These are phyloP conservation scores for Coemansia sp. DNA, from an alignment of 192 early-diverging fungal species.

Conservation along the genomic window DNA sequence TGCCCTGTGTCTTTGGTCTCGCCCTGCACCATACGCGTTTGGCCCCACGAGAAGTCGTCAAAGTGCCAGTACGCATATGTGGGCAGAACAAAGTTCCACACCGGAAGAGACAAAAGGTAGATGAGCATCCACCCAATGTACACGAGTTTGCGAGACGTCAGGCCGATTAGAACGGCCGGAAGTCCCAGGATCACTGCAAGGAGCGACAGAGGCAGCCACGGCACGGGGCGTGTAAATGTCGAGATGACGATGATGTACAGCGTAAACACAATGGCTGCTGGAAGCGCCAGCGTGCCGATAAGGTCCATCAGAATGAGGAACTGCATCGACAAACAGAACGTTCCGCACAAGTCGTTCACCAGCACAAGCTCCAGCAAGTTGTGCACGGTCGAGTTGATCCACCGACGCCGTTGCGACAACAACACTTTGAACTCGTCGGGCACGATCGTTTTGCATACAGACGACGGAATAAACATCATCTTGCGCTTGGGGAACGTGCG, in stretches of 20 bases:
- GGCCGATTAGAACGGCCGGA: slow-evolving; percentile 73
- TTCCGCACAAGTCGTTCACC: slow-evolving; percentile 82
- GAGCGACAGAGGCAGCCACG: slow-evolving; percentile 63
- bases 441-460: slow-evolving; percentile 89
- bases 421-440: slow-evolving; percentile 82
- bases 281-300: slow-evolving; percentile 86
- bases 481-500: slow-evolving; percentile 89
- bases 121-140: slow-evolving; percentile 85
- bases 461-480: slow-evolving; percentile 91
- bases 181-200: slow-evolving; percentile 71
- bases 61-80: slow-evolving; percentile 82
- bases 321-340: slow-evolving; percentile 90
- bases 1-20: slow-evolving; percentile 61
- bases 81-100: slow-evolving; percentile 83
- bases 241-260: slow-evolving; percentile 75
- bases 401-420: slow-evolving; percentile 82
- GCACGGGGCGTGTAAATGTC: slow-evolving; percentile 55
- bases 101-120: slow-evolving; percentile 65
- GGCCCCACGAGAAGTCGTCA: slow-evolving; percentile 85
- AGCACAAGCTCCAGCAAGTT: slow-evolving; percentile 82
- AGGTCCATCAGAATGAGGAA: slow-evolving; percentile 96
- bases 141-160: slow-evolving; percentile 75
- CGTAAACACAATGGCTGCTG: slow-evolving; percentile 87
- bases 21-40: slow-evolving; percentile 69
- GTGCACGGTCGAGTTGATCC: slow-evolving; percentile 96